phyloP scores from a whole-genome alignment of 805 yeast genomes.

The Metschnikowia drakensbergensis region DNA sequence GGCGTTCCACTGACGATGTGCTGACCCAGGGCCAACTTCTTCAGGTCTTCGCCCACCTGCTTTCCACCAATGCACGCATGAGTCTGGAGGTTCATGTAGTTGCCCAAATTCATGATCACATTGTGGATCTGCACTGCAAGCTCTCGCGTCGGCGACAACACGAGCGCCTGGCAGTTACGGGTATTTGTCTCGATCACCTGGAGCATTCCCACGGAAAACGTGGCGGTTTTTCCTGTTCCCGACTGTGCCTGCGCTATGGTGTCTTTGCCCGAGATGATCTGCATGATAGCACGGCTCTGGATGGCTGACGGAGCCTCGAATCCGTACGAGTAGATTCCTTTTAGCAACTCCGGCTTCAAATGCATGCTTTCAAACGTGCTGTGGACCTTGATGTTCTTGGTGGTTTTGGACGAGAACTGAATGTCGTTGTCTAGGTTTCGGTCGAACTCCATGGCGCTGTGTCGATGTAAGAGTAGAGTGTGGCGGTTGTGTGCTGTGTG shows the following conservation, averaged over 20 bases:
- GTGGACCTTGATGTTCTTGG: constrained; percentile 56
- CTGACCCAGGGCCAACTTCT: constrained; percentile 70
- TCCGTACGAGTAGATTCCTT: constrained; percentile 80
- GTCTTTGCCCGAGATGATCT: constrained; percentile 91
- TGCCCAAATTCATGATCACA: constrained; percentile 83
- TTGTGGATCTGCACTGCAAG: constrained; percentile 89
- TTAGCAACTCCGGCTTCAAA: constrained; percentile 36
- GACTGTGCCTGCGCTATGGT: constrained; percentile 98
- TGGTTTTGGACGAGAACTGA: constrained; percentile 45
- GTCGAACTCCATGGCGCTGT: constrained; percentile 45
- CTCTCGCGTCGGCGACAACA: constrained; percentile 94
- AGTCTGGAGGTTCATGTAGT: constrained; percentile 77
- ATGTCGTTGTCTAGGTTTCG: constrained; percentile 52
- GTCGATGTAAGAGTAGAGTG: background rate
- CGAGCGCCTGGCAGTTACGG: constrained; percentile 81
- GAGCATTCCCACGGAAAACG: constrained; percentile 90
- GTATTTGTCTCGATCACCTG: constrained; percentile 75
- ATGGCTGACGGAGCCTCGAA: constrained; percentile 96
- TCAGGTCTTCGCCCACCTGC: constrained; percentile 73
- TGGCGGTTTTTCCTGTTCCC: constrained; percentile 99
- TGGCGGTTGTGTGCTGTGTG: background rate
- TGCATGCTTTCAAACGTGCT: constrained; percentile 43
- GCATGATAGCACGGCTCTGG: constrained; percentile 95
- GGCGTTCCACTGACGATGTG: constrained; percentile 97
- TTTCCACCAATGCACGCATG: constrained; percentile 96